Percentiles rank a stretch among this genome's conserved stretches.
These are phyloP conservation scores for Yarrowia porcina DNA, from an alignment of 805 yeast species.

Conservation along the genomic window DNA sequence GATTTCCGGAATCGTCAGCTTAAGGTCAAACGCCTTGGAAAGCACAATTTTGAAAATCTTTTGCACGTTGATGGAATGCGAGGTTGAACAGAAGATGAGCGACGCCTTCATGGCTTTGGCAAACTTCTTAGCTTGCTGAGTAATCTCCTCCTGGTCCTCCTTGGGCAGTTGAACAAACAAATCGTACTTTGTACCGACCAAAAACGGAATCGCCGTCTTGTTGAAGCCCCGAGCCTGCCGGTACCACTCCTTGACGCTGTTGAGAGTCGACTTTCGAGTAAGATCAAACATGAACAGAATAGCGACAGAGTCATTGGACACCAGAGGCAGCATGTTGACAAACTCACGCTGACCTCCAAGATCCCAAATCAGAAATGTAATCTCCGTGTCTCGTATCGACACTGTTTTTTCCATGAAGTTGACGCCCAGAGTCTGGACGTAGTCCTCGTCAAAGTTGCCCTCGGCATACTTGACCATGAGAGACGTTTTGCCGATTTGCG, in stretches of 20 bases:
- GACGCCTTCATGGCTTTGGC: conserved; percentile 87
- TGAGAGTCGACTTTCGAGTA: conserved; percentile 78
- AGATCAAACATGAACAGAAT: conserved; percentile 86
- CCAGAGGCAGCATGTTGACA: conserved; percentile 91
- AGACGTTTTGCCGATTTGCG: conserved; percentile 94
- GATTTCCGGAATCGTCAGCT: conserved; percentile 79
- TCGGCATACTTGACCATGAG: conserved; percentile 97
- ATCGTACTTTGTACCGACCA: conserved; percentile 93
- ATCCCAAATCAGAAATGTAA: conserved; percentile 92
- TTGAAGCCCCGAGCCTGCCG: conserved; percentile 86
- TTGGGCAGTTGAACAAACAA: conserved; percentile 72
- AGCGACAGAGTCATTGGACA: conserved; percentile 88
- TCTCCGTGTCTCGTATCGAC: conserved; percentile 77
- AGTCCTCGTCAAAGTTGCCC: conserved; percentile 84
- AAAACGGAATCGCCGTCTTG: conserved; percentile 82
- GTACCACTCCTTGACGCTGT: conserved; percentile 93
- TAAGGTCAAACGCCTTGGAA: conserved; percentile 85
- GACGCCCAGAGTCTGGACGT: conserved; percentile 92
- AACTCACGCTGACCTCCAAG: conserved; percentile 94
- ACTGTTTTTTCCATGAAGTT: conserved; percentile 91
- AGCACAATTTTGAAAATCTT: conserved; percentile 88
- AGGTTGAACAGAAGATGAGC: conserved; percentile 83
- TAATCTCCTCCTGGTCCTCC: conserved; percentile 79
- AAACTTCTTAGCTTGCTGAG: conserved; percentile 75
- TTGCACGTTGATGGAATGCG: conserved; percentile 88